Percentiles rank a stretch among this genome's conserved stretches.
phyloP scores from a whole-genome alignment of 768 basidiomycete genomes.

The Kwoniella sp. region DNA sequence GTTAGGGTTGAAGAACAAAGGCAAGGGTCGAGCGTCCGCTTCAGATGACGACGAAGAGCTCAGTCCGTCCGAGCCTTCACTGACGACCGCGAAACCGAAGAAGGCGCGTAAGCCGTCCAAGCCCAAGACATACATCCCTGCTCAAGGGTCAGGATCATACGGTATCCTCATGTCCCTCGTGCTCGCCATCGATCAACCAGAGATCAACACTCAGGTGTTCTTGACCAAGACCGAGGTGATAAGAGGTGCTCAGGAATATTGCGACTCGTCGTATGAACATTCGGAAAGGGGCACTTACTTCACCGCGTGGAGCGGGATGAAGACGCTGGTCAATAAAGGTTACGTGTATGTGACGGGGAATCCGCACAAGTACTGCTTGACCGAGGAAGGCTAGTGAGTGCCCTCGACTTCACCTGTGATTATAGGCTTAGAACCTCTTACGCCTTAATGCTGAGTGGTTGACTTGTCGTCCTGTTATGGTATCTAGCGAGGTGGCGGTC shows the following conservation, averaged over 20 bases:
- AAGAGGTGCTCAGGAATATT: conserved; percentile 37
- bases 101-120: conserved; percentile 27
- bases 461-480: background rate
- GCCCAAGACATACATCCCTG: conserved; percentile 46
- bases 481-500: conserved; percentile 43
- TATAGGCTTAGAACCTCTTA: background rate
- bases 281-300: conserved; percentile 45
- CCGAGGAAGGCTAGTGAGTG: conserved; percentile 53
- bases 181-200: conserved; percentile 47
- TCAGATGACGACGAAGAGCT: conserved; percentile 10
- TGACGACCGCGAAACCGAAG: conserved; percentile 27
- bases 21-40: conserved; percentile 24
- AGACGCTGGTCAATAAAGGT: conserved; percentile 46
- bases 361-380: conserved; percentile 49
- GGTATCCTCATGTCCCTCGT: conserved; percentile 50
- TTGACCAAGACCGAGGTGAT: conserved; percentile 48
- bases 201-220: conserved; percentile 41
- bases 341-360: conserved; percentile 50
- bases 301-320: conserved; percentile 51
- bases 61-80: background rate
- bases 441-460: too few relatives aligned
- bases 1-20: conserved; percentile 18
- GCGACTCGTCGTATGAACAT: conserved; percentile 42
- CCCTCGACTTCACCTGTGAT: background rate
- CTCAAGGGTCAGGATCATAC: conserved; percentile 45